Evolutionary conservation across 257 asterid species (phyloP).

Genomic region (Capsicum rhomboideum): DNA sequence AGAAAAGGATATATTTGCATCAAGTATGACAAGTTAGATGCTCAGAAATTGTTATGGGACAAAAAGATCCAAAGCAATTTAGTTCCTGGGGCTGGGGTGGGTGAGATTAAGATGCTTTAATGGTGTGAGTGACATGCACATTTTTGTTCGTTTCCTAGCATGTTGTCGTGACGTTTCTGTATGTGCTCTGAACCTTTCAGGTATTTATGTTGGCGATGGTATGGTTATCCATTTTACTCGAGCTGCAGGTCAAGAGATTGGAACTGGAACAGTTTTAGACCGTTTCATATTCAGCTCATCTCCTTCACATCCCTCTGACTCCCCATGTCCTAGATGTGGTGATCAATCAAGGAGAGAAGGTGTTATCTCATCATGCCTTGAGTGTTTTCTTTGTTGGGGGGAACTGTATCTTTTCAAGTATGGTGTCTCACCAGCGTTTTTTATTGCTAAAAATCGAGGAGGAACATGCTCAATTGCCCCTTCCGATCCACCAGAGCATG

Average conservation of each 20-base stretch:
- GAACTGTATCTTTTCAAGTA: conserved; percentile 60
- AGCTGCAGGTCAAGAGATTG: conserved; percentile 76
- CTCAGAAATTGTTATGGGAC: not conserved
- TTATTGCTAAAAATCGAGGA: conserved; percentile 76
- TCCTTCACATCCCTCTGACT: conserved; percentile 38
- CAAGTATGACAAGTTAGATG: not conserved
- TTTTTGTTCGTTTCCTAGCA: not conserved
- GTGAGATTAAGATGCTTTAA: not conserved
- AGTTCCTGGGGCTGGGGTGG: not conserved
- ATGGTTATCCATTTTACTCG: conserved; percentile 84
- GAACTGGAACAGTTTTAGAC: conserved; percentile 74
- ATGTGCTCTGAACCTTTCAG: conserved; percentile 22
- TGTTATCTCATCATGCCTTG: conserved; percentile 82
- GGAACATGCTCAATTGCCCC: conserved; percentile 78
- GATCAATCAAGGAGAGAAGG: conserved; percentile 54
- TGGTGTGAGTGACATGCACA: not conserved
- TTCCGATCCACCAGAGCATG: conserved; percentile 56
- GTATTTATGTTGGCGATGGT: conserved; percentile 70
- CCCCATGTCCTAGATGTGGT: conserved; percentile 69
- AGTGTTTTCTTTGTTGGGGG: conserved; percentile 70
- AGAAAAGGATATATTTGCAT: not conserved
- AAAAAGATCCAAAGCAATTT: not conserved
- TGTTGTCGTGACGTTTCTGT: not conserved
- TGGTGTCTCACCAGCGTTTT: conserved; percentile 38
- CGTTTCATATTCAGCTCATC: conserved; percentile 61